Evolutionary conservation across 192 early-diverging fungal species (phyloP), one percentile per base, ranked within the genome.

Genomic region (Coemansia sp.): DNA sequence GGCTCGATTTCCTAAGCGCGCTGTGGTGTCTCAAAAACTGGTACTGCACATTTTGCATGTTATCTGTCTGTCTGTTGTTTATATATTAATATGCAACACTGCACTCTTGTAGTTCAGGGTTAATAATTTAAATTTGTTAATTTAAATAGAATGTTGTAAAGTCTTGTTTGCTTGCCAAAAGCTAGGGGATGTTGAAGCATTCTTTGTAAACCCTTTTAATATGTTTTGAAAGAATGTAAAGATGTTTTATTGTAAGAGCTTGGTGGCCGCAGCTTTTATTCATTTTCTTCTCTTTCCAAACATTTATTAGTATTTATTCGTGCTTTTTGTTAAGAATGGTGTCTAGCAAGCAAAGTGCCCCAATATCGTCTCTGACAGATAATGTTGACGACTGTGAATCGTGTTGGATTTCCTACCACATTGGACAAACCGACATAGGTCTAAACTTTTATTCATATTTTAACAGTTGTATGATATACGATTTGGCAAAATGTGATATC

Each of bases 1-100:
- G 49, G 53, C 7, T 44, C 23, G 10, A 63, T 67, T 40, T 26
- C 46, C 7, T 77, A 52, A 52, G 11, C 1, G n/a, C n/a, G n/a
- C n/a, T n/a, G n/a, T n/a, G n/a, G n/a, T n/a, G n/a, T n/a, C n/a
- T n/a, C n/a, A n/a, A n/a, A n/a, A n/a, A n/a, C n/a, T n/a, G n/a
- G n/a, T n/a, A n/a, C n/a, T n/a, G n/a, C n/a, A n/a, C n/a, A n/a
- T n/a, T n/a, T n/a, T n/a, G n/a, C n/a, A n/a, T n/a, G n/a, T n/a
- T n/a, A n/a, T n/a, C n/a, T n/a, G n/a, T n/a, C 44, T 17, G 44
- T n/a, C 17, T 47, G 44, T 14, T 47, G 7, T 17, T 47, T 47
- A n/a, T n/a, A 17, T 47, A 17, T n/a, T 47, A 47, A 47, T 47
- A n/a, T n/a, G 15, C 44, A 1, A 42, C 14, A 26, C 5, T 14